Percentiles rank a stretch among this genome's conserved stretches.
Evolutionary conservation across 2,329 filamentous ascomycete species (phyloP).

Genomic region (Fusarium oxysporum): DNA sequence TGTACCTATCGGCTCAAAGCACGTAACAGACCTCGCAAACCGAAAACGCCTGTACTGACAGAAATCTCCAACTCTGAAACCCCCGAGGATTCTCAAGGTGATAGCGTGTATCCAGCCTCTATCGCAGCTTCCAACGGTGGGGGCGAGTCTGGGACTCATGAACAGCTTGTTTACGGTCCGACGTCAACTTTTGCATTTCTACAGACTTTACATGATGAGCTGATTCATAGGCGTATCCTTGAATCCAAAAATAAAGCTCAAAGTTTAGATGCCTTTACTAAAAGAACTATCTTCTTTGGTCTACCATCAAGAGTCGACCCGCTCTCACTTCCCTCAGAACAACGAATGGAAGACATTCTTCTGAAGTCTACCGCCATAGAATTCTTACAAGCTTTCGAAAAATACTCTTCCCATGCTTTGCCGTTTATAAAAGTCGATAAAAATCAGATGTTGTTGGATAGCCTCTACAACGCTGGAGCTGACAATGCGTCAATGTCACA

Average conservation of each 20-base stretch:
- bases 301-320: no score
- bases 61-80: rapidly evolving
- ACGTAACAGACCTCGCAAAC: rapidly evolving
- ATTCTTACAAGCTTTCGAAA: rapidly evolving
- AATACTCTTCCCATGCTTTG: not conserved
- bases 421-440: rapidly evolving
- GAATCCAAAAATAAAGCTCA: rapidly evolving
- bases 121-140: not conserved
- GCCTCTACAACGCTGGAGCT: not conserved
- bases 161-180: not conserved
- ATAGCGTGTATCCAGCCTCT: no score
- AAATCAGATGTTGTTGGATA: not conserved
- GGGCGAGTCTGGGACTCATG: rapidly evolving
- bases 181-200: not conserved
- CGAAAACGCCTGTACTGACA: rapidly evolving
- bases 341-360: not conserved
- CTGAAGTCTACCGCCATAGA: rapidly evolving
- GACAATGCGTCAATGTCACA: rapidly evolving
- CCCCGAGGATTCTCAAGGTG: rapidly evolving
- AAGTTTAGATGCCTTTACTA: not conserved
- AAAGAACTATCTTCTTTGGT: not conserved
- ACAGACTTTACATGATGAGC: no score
- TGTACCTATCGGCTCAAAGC: not conserved
- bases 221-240: not conserved
- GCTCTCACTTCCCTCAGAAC: rapidly evolving